Conservation (phyloP, 1,139 yeast genomes). For the Saccharomyces hybrid region DNA sequence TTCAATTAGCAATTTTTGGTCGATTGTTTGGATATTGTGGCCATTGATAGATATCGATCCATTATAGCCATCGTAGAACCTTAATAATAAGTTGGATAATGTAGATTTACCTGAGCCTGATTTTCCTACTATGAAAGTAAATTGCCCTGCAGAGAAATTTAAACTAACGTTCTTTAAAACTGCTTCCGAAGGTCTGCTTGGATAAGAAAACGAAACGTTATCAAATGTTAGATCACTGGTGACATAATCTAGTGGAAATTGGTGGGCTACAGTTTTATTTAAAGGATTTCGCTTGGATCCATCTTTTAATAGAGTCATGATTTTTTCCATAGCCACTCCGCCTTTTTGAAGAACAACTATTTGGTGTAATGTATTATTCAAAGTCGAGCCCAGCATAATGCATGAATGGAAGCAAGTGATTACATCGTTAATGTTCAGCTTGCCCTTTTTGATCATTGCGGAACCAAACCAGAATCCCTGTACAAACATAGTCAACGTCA, state of each 20-base stretch:
- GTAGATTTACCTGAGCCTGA: conserved; percentile 96
- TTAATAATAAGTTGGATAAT: conserved; percentile 52
- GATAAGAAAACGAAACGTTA: conserved; percentile 55
- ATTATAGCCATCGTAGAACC: conserved; percentile 42
- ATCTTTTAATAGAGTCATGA: conserved; percentile 15
- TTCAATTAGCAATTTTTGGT: conserved; percentile 47
- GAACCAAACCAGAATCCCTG: conserved; percentile 92
- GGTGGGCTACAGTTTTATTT: conserved; percentile 11
- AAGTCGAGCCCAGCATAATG: conserved; percentile 54
- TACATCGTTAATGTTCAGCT: conserved; percentile 51
- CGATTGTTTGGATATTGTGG: conserved; percentile 37
- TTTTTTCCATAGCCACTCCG: conserved; percentile 44
- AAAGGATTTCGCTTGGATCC: background rate
- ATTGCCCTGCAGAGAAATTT: conserved; percentile 38
- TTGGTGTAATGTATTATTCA: conserved; percentile 46
- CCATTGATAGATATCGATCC: conserved; percentile 57
- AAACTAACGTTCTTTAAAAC: conserved; percentile 44
- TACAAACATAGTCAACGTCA: conserved; percentile 68
- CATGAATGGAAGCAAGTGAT: conserved; percentile 82
- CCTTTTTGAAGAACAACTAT: conserved; percentile 56
- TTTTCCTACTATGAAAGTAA: conserved; percentile 66
- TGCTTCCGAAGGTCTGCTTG: conserved; percentile 40
- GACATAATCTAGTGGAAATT: conserved; percentile 18
- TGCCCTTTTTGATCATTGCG: conserved; percentile 46
- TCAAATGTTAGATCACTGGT: conserved; percentile 38